phyloP scores from a whole-genome alignment of 2,329 filamentous ascomycete species.

The Beauveria pseudobassiana region DNA sequence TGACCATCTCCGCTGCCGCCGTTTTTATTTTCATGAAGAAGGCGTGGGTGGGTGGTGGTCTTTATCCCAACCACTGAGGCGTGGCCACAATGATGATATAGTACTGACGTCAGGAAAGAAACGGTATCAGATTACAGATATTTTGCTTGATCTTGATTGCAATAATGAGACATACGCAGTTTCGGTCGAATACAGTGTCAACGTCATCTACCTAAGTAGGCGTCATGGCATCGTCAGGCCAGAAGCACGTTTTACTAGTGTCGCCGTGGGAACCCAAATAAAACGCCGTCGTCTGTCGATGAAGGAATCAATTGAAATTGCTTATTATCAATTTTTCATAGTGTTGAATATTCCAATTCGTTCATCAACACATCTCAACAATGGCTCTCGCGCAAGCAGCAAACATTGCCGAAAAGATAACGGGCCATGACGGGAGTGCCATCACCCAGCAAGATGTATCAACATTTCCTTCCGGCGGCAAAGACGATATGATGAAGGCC shows the following conservation, averaged over 20 bases:
- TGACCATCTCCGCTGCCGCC: too few species aligned
- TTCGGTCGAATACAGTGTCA: neutral
- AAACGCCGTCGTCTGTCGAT: neutral
- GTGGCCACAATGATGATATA: too few species aligned
- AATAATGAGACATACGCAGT: too few species aligned
- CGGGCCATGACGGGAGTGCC: conserved; percentile 62
- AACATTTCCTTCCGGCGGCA: conserved; percentile 47
- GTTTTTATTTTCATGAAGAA: too few species aligned
- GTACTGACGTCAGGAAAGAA: too few species aligned
- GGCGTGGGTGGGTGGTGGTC: too few species aligned
- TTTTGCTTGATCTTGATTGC: too few species aligned
- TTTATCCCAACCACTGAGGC: too few species aligned
- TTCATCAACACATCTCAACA: neutral
- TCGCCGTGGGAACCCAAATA: neutral
- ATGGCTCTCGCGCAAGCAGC: conserved; percentile 62
- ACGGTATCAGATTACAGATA: too few species aligned
- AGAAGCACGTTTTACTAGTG: neutral
- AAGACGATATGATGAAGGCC: conserved; percentile 65
- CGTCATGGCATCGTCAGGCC: neutral
- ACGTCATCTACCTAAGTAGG: neutral
- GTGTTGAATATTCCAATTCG: neutral
- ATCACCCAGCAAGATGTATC: conserved; percentile 59
- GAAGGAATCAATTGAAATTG: too few species aligned
- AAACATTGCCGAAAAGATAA: conserved; percentile 53
- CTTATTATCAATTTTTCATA: neutral